Evolutionary conservation across 495 filamentous ascomycete genomes (phyloP).

Genomic region (Lepraria neglecta): DNA sequence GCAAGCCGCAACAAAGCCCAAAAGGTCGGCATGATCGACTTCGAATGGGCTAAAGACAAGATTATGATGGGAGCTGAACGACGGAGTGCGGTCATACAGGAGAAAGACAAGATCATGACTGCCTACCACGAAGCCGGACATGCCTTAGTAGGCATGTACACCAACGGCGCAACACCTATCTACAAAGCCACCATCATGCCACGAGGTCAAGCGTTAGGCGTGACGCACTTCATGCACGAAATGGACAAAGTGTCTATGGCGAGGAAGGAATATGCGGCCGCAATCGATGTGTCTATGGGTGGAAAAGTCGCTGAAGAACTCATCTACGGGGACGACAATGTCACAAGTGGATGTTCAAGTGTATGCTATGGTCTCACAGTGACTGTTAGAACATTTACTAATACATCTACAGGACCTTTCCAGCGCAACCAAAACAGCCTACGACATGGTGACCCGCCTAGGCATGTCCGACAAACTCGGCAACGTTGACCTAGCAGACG

Average conservation of each 20-base stretch:
- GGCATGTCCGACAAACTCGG: constrained; percentile 88
- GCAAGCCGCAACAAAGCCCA: constrained; percentile 72
- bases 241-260: constrained; percentile 81
- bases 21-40: constrained; percentile 68
- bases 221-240: constrained; percentile 78
- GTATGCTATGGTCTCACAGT: constrained; percentile 45
- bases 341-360: constrained; percentile 71
- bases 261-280: constrained; percentile 57
- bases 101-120: constrained; percentile 81
- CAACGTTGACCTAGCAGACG: constrained; percentile 74
- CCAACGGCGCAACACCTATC: constrained; percentile 61
- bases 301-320: constrained; percentile 94
- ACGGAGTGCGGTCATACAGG: constrained; percentile 76
- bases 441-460: constrained; percentile 73
- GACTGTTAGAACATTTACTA: constrained; percentile 20
- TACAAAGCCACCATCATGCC: constrained; percentile 98
- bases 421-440: constrained; percentile 70
- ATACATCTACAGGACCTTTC: constrained; percentile 61
- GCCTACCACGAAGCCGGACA: constrained; percentile 98
- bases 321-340: constrained; percentile 78
- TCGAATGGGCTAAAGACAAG: constrained; percentile 98
- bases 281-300: constrained; percentile 78
- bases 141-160: constrained; percentile 80
- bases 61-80: constrained; percentile 96
- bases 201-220: constrained; percentile 73